These are phyloP conservation scores for Extremus antarcticus DNA, from an alignment of 495 filamentous ascomycete genomes.

Conservation along the genomic window DNA sequence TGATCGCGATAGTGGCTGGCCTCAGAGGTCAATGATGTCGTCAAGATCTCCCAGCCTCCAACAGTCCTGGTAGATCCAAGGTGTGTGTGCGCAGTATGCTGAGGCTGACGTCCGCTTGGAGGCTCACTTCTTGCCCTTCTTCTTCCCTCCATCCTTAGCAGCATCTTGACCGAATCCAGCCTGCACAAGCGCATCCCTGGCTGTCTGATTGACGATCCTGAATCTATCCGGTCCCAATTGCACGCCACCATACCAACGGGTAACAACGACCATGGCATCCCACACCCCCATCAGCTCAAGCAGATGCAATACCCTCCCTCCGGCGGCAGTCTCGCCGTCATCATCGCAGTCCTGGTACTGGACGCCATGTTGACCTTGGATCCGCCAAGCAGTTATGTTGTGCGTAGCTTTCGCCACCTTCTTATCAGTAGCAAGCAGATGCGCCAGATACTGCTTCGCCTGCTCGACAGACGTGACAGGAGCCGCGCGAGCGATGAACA, in stretches of 20 bases:
- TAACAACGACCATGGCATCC: constrained; percentile 88
- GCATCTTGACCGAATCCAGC: constrained; percentile 55
- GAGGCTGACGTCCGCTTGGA: background rate
- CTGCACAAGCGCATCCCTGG: constrained; percentile 72
- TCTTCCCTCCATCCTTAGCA: constrained; percentile 28
- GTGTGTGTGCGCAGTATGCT: too few species aligned
- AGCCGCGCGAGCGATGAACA: constrained; percentile 70
- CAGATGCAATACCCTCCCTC: constrained; percentile 70
- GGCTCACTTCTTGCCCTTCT: constrained; percentile 19
- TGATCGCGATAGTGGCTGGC: too few species aligned
- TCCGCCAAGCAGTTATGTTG: constrained; percentile 70
- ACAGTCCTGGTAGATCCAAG: too few species aligned
- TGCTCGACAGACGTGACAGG: constrained; percentile 54
- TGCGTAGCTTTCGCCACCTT: constrained; percentile 76
- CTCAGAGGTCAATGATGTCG: background rate
- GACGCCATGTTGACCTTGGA: constrained; percentile 38
- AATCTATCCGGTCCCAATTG: constrained; percentile 82
- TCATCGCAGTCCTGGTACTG: constrained; percentile 85
- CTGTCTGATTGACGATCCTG: constrained; percentile 73
- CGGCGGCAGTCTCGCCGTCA: constrained; percentile 93
- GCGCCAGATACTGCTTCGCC: constrained; percentile 55
- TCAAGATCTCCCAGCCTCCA: background rate
- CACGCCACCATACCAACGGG: constrained; percentile 87
- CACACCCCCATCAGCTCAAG: constrained; percentile 93
- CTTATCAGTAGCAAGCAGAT: constrained; percentile 70